Evolutionary conservation across 2,329 filamentous ascomycete species (phyloP).

Genomic region (Cladosporium sp.): DNA sequence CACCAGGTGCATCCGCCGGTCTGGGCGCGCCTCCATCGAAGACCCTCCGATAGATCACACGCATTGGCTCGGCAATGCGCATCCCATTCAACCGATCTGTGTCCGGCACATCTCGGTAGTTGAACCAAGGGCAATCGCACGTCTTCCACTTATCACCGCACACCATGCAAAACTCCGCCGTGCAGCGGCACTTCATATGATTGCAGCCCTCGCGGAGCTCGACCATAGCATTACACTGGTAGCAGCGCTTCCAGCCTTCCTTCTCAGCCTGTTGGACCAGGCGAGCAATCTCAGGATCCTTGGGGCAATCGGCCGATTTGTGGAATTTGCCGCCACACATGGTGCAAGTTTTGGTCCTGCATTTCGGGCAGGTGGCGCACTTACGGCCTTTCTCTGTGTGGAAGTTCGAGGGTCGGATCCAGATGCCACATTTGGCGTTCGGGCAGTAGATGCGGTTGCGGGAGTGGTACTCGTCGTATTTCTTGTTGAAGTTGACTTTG

Average conservation of each 20-base stretch:
- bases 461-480: conserved; percentile 69
- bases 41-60: conserved; percentile 31
- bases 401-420: conserved; percentile 69
- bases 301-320: conserved; percentile 60
- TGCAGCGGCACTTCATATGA: conserved; percentile 82
- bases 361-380: conserved; percentile 63
- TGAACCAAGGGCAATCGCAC: conserved; percentile 78
- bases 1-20: conserved; percentile 14
- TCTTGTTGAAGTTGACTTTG: conserved; percentile 74
- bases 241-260: conserved; percentile 69
- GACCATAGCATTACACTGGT: conserved; percentile 65
- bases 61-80: conserved; percentile 40
- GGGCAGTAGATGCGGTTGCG: conserved; percentile 75
- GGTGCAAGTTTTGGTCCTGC: conserved; percentile 68
- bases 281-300: conserved; percentile 59
- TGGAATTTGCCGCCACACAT: conserved; percentile 72
- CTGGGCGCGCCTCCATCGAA: conserved; percentile 19
- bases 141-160: conserved; percentile 77
- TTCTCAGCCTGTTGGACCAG: conserved; percentile 61
- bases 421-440: conserved; percentile 63
- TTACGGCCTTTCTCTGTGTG: conserved; percentile 50
- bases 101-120: conserved; percentile 45
- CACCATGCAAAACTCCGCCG: conserved; percentile 79
- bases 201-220: conserved; percentile 79
- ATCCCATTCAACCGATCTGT: conserved; percentile 51